Evolutionary conservation across 768 basidiomycete species (phyloP).

Genomic region (Kwoniella heveanensis): DNA sequence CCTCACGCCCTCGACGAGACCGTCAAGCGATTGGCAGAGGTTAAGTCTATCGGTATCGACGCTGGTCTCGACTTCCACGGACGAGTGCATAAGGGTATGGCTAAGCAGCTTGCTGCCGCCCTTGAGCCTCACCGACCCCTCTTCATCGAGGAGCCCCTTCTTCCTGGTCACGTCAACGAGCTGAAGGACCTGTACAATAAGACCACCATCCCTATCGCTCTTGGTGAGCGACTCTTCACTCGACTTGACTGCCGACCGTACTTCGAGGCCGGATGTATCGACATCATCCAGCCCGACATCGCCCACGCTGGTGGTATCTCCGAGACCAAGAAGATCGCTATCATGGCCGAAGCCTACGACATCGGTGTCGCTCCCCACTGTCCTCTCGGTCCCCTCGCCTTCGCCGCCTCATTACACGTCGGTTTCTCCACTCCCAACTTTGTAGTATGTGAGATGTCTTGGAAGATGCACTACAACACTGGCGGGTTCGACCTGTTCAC

Average conservation of each 20-base stretch:
- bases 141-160: slow-evolving; percentile 54
- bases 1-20: slow-evolving; percentile 52
- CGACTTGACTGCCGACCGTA: slow-evolving; percentile 52
- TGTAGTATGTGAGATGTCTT: slow-evolving; percentile 54
- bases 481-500: slow-evolving; percentile 54
- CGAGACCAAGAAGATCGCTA: slow-evolving; percentile 52
- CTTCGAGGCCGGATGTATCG: slow-evolving; percentile 52
- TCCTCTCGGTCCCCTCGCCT: slow-evolving; percentile 66
- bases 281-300: slow-evolving; percentile 52
- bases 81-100: slow-evolving; percentile 53
- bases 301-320: slow-evolving; percentile 54
- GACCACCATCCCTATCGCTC: slow-evolving; percentile 52
- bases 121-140: slow-evolving; percentile 53
- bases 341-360: slow-evolving; percentile 62
- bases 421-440: slow-evolving; percentile 66
- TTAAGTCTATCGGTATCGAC: slow-evolving; percentile 52
- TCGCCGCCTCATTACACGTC: slow-evolving; percentile 71
- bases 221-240: slow-evolving; percentile 52
- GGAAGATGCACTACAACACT: slow-evolving; percentile 54
- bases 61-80: slow-evolving; percentile 56
- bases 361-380: slow-evolving; percentile 72
- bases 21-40: slow-evolving; percentile 49
- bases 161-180: slow-evolving; percentile 52
- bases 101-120: slow-evolving; percentile 51
- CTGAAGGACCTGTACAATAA: slow-evolving; percentile 51